Conservation (phyloP, 2,329 filamentous ascomycete genomes). For the Incumbomyces lentus region DNA sequence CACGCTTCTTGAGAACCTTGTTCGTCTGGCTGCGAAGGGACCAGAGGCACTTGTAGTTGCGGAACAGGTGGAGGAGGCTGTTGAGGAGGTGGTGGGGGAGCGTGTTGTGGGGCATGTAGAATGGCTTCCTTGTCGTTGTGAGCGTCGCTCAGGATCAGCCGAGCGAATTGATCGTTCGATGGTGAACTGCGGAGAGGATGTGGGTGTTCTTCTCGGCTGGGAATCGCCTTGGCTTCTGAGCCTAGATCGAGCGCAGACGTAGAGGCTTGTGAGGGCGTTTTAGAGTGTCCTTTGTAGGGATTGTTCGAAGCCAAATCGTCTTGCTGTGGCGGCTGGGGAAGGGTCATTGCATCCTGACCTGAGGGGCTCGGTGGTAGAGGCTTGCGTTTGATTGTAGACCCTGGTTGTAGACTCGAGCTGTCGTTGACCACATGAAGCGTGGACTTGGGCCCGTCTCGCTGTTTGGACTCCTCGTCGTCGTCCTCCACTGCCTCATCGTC, state of each 20-base stretch:
- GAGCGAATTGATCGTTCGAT: background rate
- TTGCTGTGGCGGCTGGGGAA: background rate
- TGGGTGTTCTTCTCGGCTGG: background rate
- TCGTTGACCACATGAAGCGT: conserved; percentile 7
- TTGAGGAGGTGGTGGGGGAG: conserved; percentile 4
- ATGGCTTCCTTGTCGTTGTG: background rate
- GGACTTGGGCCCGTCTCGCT: background rate
- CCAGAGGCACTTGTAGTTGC: conserved; percentile 1
- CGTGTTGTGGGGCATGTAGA: background rate
- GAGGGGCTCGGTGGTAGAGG: conserved; percentile 3
- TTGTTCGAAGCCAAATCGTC: conserved; percentile 19
- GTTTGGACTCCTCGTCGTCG: background rate
- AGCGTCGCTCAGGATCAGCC: background rate
- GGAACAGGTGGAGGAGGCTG: conserved; percentile 3
- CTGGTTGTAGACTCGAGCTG: conserved; percentile 1
- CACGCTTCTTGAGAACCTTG: conserved; percentile 6
- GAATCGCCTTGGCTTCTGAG: background rate
- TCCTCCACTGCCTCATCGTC: conserved; percentile 12
- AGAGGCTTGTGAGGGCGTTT: background rate
- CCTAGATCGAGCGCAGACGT: background rate
- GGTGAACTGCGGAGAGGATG: conserved; percentile 5
- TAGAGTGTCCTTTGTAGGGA: conserved; percentile 17
- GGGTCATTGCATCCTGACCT: background rate
- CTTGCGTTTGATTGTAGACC: conserved; percentile 3
- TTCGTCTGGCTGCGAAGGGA: conserved; percentile 6